phyloP scores from a whole-genome alignment of 495 filamentous ascomycete genomes.

The Lepraria neglecta region DNA sequence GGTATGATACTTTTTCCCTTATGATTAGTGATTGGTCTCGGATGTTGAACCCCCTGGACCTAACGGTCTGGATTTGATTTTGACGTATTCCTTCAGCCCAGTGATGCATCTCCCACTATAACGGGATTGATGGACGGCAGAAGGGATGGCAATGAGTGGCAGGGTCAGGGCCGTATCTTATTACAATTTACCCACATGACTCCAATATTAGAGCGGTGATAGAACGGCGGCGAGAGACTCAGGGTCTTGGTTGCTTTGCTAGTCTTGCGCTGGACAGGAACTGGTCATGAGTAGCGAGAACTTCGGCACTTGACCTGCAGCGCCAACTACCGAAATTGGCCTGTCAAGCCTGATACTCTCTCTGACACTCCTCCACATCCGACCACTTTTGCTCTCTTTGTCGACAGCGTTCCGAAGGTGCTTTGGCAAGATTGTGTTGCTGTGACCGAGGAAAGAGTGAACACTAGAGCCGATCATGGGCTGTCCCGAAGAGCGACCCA shows the following conservation, averaged over 20 bases:
- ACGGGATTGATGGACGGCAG: neutral
- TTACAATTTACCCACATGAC: neutral
- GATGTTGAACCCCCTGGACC: neutral
- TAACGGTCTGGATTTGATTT: neutral
- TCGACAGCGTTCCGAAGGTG: neutral
- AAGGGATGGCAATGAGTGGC: neutral
- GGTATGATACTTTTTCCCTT: neutral
- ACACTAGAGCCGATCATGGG: no score
- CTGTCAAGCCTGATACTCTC: neutral
- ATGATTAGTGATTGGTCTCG: conserved; percentile 1
- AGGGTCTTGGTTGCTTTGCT: no score
- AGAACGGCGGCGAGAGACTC: no score
- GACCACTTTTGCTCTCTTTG: no score
- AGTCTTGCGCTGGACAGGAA: no score
- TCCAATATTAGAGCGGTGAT: no score
- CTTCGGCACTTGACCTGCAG: no score
- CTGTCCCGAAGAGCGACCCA: no score
- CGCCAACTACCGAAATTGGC: neutral
- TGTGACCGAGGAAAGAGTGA: no score
- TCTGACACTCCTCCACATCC: no score
- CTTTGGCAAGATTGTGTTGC: no score
- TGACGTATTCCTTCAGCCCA: neutral
- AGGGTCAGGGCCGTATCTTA: neutral
- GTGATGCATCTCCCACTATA: neutral
- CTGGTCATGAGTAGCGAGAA: no score